A percentile compares a stretch with the other conserved stretches of the same genome.
phyloP scores from a whole-genome alignment of 805 yeast genomes.

The Nematodospora valgi region DNA sequence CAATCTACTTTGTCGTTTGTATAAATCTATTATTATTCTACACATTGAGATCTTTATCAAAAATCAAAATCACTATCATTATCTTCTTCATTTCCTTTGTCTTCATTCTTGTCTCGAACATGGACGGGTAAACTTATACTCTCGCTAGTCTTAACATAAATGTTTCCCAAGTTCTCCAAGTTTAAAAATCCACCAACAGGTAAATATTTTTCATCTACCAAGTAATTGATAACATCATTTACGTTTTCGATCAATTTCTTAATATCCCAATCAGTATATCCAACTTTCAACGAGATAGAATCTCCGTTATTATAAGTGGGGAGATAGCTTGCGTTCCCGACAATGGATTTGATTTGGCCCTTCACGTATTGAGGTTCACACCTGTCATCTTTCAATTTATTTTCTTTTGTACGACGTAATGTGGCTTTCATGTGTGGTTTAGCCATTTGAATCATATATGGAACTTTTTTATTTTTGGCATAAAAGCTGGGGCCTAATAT shows the following conservation, averaged over 20 bases:
- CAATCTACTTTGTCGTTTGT: too few species aligned
- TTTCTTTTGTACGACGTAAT: slow-evolving; percentile 4
- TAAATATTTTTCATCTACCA: slow-evolving; percentile 40
- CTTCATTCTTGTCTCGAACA: slow-evolving; percentile 1
- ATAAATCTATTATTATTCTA: too few species aligned
- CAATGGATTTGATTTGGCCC: slow-evolving; percentile 62
- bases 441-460: slow-evolving; percentile 64
- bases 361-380: slow-evolving; percentile 65
- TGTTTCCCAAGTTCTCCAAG: slow-evolving; percentile 42
- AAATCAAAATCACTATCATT: slow-evolving; percentile 17
- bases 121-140: slow-evolving; percentile 63
- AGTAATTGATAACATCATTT: slow-evolving; percentile 46
- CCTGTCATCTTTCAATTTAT: slow-evolving; percentile 50
- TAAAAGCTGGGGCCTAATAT: slow-evolving; percentile 61
- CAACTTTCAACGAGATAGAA: slow-evolving; percentile 58
- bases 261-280: slow-evolving; percentile 46
- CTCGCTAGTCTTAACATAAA: slow-evolving; percentile 63
- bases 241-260: slow-evolving; percentile 49
- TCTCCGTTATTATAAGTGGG: slow-evolving; percentile 63
- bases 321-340: slow-evolving; percentile 55
- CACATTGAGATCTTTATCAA: too few species aligned
- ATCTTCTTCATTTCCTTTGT: slow-evolving; percentile 7
- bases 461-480: slow-evolving; percentile 61
- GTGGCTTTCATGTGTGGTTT: slow-evolving; percentile 27
- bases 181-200: slow-evolving; percentile 59